These are phyloP conservation scores for Fonsecaea erecta DNA, from an alignment of 2,329 filamentous ascomycete genomes.

Conservation along the genomic window DNA sequence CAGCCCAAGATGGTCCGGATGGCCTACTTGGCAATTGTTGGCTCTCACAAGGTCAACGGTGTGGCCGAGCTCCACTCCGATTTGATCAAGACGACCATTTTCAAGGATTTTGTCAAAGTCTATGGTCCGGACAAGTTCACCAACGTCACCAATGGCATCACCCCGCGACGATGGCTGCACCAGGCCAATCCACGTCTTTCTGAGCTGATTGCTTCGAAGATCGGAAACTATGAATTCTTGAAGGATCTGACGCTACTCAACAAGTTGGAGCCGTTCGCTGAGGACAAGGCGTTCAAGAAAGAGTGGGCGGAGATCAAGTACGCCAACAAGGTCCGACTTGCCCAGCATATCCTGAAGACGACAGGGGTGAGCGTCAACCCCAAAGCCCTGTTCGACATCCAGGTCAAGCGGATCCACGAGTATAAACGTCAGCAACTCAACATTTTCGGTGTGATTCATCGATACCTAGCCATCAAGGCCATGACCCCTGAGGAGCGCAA, in stretches of 20 bases:
- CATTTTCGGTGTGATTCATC: conserved; percentile 96
- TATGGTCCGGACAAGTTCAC: conserved; percentile 98
- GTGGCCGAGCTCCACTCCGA: conserved; percentile 98
- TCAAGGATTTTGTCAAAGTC: conserved; percentile 96
- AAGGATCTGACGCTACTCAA: conserved; percentile 87
- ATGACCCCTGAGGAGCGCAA: conserved; percentile 83
- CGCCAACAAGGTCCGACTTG: conserved; percentile 90
- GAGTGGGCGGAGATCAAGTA: conserved; percentile 98
- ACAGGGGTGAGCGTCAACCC: conserved; percentile 85
- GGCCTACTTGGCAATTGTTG: conserved; percentile 92
- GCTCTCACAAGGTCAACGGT: conserved; percentile 98
- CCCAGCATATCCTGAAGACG: conserved; percentile 84
- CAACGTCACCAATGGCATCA: conserved; percentile 98
- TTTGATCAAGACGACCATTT: conserved; percentile 97
- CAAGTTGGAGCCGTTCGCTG: conserved; percentile 79
- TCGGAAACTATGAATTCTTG: conserved; percentile 80
- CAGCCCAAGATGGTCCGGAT: conserved; percentile 98
- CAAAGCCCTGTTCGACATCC: conserved; percentile 87
- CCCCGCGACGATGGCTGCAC: conserved; percentile 92
- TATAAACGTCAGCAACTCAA: conserved; percentile 99
- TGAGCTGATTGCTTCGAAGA: conserved; percentile 87
- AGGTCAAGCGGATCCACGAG: conserved; percentile 98
- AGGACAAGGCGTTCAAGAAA: conserved; percentile 88
- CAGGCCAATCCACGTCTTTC: conserved; percentile 94
- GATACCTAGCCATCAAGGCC: conserved; percentile 86